Evolutionary conservation across 768 basidiomycete species (phyloP), one percentile per base, ranked within the genome.

Genomic region (Boletus coccyginus): DNA sequence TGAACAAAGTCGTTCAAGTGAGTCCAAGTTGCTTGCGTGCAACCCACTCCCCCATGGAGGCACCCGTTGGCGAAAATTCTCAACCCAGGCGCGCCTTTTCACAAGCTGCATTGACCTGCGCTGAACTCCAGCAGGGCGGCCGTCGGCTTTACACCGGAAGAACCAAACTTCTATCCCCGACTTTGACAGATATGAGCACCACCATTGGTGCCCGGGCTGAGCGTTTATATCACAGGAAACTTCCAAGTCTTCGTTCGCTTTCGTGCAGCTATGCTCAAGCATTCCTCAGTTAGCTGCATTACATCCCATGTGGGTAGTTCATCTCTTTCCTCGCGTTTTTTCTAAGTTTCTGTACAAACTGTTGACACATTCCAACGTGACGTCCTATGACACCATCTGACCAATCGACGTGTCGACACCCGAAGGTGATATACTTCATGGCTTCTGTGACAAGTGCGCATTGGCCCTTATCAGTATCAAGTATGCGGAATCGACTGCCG

Each of bases 401-500:
- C 60, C 62, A 39, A 60, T 57, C 27, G 51, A 60, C 3, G 50
- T 62, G 14, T 46, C 32, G 2, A 62, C 66, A 29, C 50, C 53
- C 5, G 50, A 44, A 38, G 64, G 58, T 7, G 66, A 61, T 17
- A 57, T 59, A 24, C 52, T 60, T 7, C 51, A 51, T 35, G 66
- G 58, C n/a, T n/a, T n/a, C n/a, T n/a, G n/a, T n/a, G n/a, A n/a
- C n/a, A n/a, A n/a, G n/a, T n/a, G n/a, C n/a, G n/a, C 41, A 43
- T 66, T 60, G 60, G 50, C 60, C 39, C 62, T 68, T 39, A 29
- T 62, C 38, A 49, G 58, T n/a, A n/a, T n/a, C n/a, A n/a, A n/a
- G n/a, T n/a, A n/a, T n/a, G n/a, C n/a, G n/a, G n/a, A n/a, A n/a
- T 55, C 59, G 12, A 47, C 47, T 8, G 53, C 55, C 0, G 57